phyloP scores from a whole-genome alignment of 2,329 filamentous ascomycete species.

The Incumbomyces lentus region DNA sequence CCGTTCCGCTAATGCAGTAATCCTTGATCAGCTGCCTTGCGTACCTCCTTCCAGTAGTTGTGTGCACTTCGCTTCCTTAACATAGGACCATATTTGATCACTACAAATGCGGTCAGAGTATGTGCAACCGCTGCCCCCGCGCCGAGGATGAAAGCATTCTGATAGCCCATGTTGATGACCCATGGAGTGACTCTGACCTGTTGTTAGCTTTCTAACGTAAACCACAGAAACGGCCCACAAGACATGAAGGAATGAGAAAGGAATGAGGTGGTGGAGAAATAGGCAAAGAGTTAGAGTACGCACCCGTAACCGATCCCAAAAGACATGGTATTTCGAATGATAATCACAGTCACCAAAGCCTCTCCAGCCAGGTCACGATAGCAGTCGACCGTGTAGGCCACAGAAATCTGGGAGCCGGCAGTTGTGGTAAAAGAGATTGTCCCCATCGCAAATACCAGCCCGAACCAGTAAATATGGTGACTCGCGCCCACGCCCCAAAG shows the following conservation, averaged over 20 bases:
- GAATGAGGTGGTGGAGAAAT: too few species aligned
- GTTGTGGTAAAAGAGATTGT: too few species aligned
- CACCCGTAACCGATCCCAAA: constrained; percentile 44
- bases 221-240: too few species aligned
- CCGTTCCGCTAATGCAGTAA: too few species aligned
- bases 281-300: too few species aligned
- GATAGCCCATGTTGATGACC: constrained; percentile 32
- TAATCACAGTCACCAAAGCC: constrained; percentile 41
- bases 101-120: too few species aligned
- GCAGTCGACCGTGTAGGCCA: constrained; percentile 36
- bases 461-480: constrained; percentile 40
- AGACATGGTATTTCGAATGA: constrained; percentile 41
- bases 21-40: too few species aligned
- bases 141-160: constrained; percentile 36
- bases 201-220: too few species aligned
- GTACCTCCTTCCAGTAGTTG: too few species aligned
- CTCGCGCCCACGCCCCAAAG: constrained; percentile 44
- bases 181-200: constrained; percentile 37
- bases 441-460: constrained; percentile 40
- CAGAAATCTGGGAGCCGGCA: constrained; percentile 36
- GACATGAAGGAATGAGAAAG: too few species aligned
- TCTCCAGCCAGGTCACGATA: constrained; percentile 41
- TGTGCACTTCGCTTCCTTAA: too few species aligned
- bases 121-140: constrained; percentile 30
- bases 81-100: too few species aligned